phyloP scores from a whole-genome alignment of 352 stramenopile genomes.

The Pilasporangium apinafurcum region DNA sequence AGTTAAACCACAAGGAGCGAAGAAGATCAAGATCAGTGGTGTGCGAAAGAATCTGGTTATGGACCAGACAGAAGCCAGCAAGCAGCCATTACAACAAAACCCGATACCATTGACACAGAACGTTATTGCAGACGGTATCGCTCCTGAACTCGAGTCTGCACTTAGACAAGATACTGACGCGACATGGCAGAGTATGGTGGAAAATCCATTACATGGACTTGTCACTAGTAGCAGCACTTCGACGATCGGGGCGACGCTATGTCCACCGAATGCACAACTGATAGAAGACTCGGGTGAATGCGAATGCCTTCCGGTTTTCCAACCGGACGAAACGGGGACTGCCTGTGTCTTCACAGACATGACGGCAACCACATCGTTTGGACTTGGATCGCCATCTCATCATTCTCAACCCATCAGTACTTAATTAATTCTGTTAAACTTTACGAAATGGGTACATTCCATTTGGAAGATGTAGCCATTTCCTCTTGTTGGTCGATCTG shows the following conservation, averaged over 20 bases:
- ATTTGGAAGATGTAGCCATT: no score
- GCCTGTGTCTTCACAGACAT: constrained; percentile 20
- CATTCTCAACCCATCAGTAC: background rate
- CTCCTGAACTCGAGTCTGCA: background rate
- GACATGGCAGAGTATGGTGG: no score
- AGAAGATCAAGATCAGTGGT: constrained; percentile 60
- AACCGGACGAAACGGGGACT: constrained; percentile 13
- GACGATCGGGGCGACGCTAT: constrained; percentile 7
- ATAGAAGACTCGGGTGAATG: constrained; percentile 20
- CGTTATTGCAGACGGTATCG: background rate
- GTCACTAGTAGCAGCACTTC: no score
- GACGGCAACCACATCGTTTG: background rate
- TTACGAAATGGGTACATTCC: no score
- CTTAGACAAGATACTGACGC: no score
- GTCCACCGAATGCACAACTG: constrained; percentile 24
- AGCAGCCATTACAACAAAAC: background rate
- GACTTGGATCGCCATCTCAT: background rate
- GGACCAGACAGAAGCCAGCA: background rate
- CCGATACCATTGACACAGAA: background rate
- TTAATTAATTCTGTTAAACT: no score
- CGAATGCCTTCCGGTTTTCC: constrained; percentile 35
- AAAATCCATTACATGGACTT: no score
- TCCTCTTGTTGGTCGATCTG: no score
- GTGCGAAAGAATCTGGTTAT: constrained; percentile 44
- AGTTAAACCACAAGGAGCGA: background rate